These are phyloP conservation scores for Gonapodya sp. DNA, from an alignment of 192 early-diverging fungal genomes.

Conservation along the genomic window DNA sequence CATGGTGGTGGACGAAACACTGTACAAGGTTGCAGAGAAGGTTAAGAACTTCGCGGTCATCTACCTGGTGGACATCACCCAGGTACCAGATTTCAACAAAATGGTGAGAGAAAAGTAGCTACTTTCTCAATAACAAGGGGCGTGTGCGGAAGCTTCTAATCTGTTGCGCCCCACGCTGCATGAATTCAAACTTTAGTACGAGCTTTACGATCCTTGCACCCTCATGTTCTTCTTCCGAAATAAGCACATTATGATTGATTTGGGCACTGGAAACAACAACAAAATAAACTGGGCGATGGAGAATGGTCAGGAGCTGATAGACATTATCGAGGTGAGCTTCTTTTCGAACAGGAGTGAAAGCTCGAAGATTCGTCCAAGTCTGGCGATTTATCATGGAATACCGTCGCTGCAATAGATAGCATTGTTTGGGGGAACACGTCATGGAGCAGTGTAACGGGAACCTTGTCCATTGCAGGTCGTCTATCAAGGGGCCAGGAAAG, in stretches of 20 bases:
- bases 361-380: background rate
- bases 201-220: slow-evolving; percentile 96
- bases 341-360: background rate
- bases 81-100: slow-evolving; percentile 89
- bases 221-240: slow-evolving; percentile 95
- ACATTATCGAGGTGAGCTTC: slow-evolving; percentile 46
- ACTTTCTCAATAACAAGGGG: too few relatives aligned
- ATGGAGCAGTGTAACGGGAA: too few relatives aligned
- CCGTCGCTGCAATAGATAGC: too few relatives aligned
- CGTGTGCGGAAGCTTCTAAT: too few relatives aligned
- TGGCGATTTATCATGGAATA: too few relatives aligned
- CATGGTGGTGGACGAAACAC: slow-evolving; percentile 97
- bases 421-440: too few relatives aligned
- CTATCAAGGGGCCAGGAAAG: slow-evolving; percentile 89
- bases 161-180: background rate
- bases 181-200: slow-evolving; percentile 40
- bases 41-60: slow-evolving; percentile 98
- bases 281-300: slow-evolving; percentile 96
- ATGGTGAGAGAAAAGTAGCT: slow-evolving; percentile 38
- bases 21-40: slow-evolving; percentile 85
- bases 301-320: slow-evolving; percentile 94
- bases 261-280: slow-evolving; percentile 99
- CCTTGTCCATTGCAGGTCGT: slow-evolving; percentile 53
- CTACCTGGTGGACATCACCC: slow-evolving; percentile 89
- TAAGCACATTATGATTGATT: slow-evolving; percentile 98